These are phyloP conservation scores for Cadophora gregata DNA, from an alignment of 2,329 filamentous ascomycete genomes.

Conservation along the genomic window DNA sequence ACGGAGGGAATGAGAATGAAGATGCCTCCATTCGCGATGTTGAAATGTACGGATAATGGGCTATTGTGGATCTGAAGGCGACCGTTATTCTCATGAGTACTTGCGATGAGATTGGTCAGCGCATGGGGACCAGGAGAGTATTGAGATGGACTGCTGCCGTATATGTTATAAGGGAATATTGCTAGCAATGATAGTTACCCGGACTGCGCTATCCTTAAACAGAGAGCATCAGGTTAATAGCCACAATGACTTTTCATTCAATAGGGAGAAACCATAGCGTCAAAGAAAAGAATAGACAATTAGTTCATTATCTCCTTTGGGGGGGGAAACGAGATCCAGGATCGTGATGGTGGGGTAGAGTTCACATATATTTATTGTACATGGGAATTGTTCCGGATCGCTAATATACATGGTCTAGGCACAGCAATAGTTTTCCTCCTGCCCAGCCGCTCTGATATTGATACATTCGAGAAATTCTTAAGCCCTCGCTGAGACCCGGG, in stretches of 20 bases:
- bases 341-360: neutral
- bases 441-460: neutral
- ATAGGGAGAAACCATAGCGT: neutral
- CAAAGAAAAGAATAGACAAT: neutral
- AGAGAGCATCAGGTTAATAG: neutral
- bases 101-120: neutral
- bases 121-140: neutral
- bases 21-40: neutral
- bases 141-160: neutral
- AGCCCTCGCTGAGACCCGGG: neutral
- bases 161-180: neutral
- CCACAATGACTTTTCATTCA: neutral
- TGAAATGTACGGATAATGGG: constrained; percentile 9
- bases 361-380: neutral
- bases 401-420: neutral
- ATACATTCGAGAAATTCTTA: neutral
- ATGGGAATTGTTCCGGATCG: neutral
- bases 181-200: neutral
- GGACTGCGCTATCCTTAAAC: neutral
- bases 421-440: neutral
- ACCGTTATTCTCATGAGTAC: neutral
- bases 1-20: constrained; percentile 1
- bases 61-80: neutral
- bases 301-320: neutral
- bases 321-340: no score